Evolutionary conservation across 805 yeast genomes (phyloP), one percentile per base, ranked within the genome.

Genomic region (Candida krabiensis): DNA sequence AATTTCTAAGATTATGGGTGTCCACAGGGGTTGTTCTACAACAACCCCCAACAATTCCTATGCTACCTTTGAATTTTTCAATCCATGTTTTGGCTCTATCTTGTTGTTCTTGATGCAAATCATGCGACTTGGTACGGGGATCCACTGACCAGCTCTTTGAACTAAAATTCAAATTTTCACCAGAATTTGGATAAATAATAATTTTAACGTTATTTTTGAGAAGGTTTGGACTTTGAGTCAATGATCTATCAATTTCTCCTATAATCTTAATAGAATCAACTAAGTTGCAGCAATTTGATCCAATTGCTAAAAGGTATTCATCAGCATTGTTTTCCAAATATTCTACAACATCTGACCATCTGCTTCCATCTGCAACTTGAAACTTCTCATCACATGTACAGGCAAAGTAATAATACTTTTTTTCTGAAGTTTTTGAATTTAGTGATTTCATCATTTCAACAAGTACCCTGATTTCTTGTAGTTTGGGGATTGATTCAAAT

Each of bases 111-210:
- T 45, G 36, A 39, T 50, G 58, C 33, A 57, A 47, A 32, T 42
- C 37, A 3, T 31, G 19, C 9, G 40, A 27, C 17, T 35, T 40
- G 30, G 38, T 25, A 18, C 23, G 25, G 5, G 53, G 44, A 29
- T 47, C 56, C 15, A 38, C 27, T 2, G 38, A 33, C 80, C 82
- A 77, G 5, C 41, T 50, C 41, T 73, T 69, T 9, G 64, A 64
- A 6, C 49, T 47, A 22, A 71, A 74, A 48, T 80, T 79, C 53
- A 80, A 83, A 7, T 66, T 56, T 52, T 81, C 88, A 2, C 93
- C 93, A 30, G 86, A 77, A 59, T 86, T 86, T 8, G 95, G 95
- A 56, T 85, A 86, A 2, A 78, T 70, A 3, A 82, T 56, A 21
- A 82, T 51, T 4, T 79, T 76, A 19, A 66, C 30, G 3, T 47